Evolutionary conservation across 345 rosid genomes (phyloP).

Genomic region (Corymbia maculata): DNA sequence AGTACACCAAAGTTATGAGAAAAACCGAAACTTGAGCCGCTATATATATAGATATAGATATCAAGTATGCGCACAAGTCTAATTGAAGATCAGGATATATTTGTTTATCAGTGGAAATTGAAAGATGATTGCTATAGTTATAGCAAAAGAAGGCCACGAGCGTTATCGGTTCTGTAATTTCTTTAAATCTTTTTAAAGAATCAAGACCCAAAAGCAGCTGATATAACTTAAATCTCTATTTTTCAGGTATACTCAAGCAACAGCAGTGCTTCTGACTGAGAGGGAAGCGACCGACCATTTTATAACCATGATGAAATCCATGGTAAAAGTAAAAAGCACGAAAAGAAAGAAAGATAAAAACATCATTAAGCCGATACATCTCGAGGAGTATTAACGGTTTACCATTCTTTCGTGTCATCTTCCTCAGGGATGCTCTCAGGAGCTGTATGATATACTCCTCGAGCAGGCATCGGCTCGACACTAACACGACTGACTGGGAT

Average conservation of each 20-base stretch:
- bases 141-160: neutral
- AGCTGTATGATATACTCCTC: neutral
- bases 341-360: neutral
- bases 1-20: neutral
- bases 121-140: neutral
- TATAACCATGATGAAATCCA: neutral
- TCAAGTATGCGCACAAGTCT: neutral
- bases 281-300: neutral
- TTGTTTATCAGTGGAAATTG: neutral
- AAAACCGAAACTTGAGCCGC: neutral
- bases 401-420: neutral
- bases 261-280: neutral
- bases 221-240: neutral
- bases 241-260: neutral
- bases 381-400: neutral
- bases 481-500: conserved; percentile 26
- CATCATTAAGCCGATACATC: neutral
- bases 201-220: neutral
- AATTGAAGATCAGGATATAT: neutral
- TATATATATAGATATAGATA: neutral
- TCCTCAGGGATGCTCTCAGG: conserved; percentile 17
- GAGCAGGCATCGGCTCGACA: neutral
- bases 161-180: neutral
- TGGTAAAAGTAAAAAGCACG: neutral
- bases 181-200: neutral